phyloP scores from a whole-genome alignment of 768 basidiomycete genomes.

The Leucocoprinus leucothites region DNA sequence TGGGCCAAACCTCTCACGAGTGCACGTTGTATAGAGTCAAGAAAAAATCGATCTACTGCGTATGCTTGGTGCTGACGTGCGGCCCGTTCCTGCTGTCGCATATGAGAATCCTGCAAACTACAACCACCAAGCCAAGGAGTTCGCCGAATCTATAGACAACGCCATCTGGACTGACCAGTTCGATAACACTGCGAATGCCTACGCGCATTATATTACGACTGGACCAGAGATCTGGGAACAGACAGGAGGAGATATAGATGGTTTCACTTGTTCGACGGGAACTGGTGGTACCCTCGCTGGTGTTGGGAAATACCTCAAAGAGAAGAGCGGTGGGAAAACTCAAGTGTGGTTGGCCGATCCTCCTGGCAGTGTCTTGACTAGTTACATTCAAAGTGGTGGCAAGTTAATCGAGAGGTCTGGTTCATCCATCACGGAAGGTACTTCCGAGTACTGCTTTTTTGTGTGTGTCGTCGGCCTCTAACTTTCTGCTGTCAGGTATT shows the following conservation, averaged over 20 bases:
- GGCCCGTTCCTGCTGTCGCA: constrained; percentile 94
- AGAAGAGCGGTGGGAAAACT: constrained; percentile 71
- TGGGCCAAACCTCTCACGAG: neutral
- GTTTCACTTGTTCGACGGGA: constrained; percentile 92
- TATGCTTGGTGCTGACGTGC: constrained; percentile 97
- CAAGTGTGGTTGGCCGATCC: constrained; percentile 97
- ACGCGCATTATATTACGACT: constrained; percentile 84
- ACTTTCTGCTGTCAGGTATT: constrained; percentile 57
- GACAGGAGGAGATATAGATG: constrained; percentile 74
- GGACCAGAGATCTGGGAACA: constrained; percentile 98
- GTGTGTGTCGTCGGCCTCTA: neutral
- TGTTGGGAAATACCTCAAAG: constrained; percentile 77
- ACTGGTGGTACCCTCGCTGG: constrained; percentile 97
- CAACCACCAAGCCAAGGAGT: constrained; percentile 95
- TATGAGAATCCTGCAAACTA: constrained; percentile 96
- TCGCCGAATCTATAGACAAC: constrained; percentile 69
- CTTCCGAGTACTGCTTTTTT: constrained; percentile 11
- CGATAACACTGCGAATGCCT: constrained; percentile 90
- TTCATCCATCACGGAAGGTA: constrained; percentile 92
- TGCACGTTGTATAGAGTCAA: constrained; percentile 63
- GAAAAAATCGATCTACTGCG: constrained; percentile 97
- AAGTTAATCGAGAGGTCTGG: constrained; percentile 73
- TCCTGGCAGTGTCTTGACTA: constrained; percentile 88
- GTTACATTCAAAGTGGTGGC: constrained; percentile 79
- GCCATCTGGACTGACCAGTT: constrained; percentile 98